Conservation (phyloP, 805 yeast species). For the Wickerhamiella parazyma region DNA sequence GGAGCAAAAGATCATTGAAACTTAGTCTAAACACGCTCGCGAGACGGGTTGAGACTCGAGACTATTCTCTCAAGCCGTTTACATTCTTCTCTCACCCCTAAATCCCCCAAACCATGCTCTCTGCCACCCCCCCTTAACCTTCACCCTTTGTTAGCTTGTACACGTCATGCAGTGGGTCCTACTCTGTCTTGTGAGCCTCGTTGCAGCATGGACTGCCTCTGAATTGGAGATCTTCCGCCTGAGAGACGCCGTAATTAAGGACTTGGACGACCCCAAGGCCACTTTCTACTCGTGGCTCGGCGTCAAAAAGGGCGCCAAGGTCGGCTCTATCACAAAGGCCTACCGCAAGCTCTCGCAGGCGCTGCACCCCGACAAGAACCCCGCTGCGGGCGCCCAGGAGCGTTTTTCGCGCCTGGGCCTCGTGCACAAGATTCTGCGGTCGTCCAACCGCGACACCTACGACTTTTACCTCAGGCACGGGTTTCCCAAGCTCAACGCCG, state of each 20-base stretch:
- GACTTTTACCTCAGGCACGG: conserved; percentile 73
- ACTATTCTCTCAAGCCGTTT: no score
- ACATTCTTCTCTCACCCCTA: no score
- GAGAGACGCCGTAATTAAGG: conserved; percentile 47
- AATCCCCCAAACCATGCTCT: no score
- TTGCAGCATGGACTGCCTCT: conserved; percentile 22
- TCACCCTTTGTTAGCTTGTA: no score
- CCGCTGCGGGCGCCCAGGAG: conserved; percentile 40
- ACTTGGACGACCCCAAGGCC: conserved; percentile 41
- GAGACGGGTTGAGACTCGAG: no score
- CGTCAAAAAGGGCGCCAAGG: conserved; percentile 19
- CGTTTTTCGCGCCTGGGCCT: conserved; percentile 66
- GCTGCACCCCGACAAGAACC: conserved; percentile 76
- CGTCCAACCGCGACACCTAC: conserved; percentile 52
- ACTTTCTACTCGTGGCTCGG: conserved; percentile 54
- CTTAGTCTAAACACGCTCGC: no score
- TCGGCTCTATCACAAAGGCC: conserved; percentile 24
- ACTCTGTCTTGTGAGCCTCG: background rate
- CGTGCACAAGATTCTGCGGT: conserved; percentile 56
- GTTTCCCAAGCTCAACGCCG: conserved; percentile 68
- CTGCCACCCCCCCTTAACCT: no score
- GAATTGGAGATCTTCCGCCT: conserved; percentile 74
- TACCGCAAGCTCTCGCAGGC: conserved; percentile 57
- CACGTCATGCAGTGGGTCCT: conserved; percentile 5
- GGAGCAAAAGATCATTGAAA: no score